These are phyloP conservation scores for Arachnomyces sp. DNA, from an alignment of 2,329 filamentous ascomycete genomes.

Conservation along the genomic window DNA sequence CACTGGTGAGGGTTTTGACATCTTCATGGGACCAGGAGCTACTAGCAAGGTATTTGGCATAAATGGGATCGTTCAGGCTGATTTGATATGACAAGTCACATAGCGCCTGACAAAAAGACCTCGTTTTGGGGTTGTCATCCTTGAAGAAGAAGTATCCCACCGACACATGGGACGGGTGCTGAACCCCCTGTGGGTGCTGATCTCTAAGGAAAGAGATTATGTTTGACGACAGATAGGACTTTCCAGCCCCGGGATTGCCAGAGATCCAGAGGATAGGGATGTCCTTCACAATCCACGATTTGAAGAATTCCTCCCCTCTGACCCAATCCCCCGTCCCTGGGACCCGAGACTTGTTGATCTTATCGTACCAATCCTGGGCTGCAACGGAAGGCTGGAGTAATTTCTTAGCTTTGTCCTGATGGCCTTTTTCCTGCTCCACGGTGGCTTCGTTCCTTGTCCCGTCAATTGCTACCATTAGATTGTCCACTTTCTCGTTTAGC, in stretches of 20 bases:
- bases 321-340: conserved; percentile 42
- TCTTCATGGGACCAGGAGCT: conserved; percentile 29
- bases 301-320: conserved; percentile 31
- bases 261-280: conserved; percentile 37
- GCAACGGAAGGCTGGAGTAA: conserved; percentile 37
- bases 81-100: conserved; percentile 42
- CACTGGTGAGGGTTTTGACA: conserved; percentile 38
- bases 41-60: conserved; percentile 34
- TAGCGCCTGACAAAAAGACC: conserved; percentile 39
- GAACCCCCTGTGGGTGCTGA: conserved; percentile 20
- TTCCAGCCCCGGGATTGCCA: conserved; percentile 41
- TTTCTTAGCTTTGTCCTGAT: conserved; percentile 33
- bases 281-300: conserved; percentile 32
- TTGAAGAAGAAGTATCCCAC: conserved; percentile 45
- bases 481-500: conserved; percentile 1
- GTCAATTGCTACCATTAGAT: conserved; percentile 3
- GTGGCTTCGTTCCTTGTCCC: conserved; percentile 5
- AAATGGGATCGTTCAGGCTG: conserved; percentile 38
- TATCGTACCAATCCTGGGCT: conserved; percentile 35
- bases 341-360: conserved; percentile 34
- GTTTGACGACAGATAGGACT: conserved; percentile 39
- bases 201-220: conserved; percentile 33
- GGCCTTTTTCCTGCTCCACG: conserved; percentile 9
- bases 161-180: conserved; percentile 16
- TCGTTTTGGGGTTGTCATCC: conserved; percentile 39